Evolutionary conservation across 208 protist genomes (phyloP).

Genomic region (Crithidia fasciculata): DNA sequence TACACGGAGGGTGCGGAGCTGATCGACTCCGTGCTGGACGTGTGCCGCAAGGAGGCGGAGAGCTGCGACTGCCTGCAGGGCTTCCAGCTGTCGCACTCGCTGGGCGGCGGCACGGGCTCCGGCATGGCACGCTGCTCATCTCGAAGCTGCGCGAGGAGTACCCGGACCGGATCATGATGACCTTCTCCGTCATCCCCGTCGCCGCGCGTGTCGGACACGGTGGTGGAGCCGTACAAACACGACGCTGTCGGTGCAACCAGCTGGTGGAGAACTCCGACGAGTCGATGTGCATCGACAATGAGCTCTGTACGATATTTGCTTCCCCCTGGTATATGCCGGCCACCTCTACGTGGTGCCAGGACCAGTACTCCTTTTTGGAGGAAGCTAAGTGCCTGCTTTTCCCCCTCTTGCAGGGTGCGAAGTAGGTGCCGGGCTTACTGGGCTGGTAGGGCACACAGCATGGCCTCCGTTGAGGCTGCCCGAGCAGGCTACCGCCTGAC

Average conservation of each 20-base stretch:
- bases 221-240: slow-evolving; percentile 98
- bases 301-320: slow-evolving; percentile 99
- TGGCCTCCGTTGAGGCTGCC: too few relatives aligned
- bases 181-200: slow-evolving; percentile 98
- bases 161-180: slow-evolving; percentile 98
- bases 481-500: too few relatives aligned
- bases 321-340: too few relatives aligned
- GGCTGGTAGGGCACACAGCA: too few relatives aligned
- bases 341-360: too few relatives aligned
- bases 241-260: slow-evolving; percentile 98
- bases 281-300: slow-evolving; percentile 98
- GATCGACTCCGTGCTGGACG: slow-evolving; percentile 97
- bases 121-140: slow-evolving; percentile 97
- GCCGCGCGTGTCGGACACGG: slow-evolving; percentile 97
- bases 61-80: slow-evolving; percentile 98
- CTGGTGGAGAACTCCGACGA: slow-evolving; percentile 98
- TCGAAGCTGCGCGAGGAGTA: slow-evolving; percentile 97
- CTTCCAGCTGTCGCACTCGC: slow-evolving; percentile 98
- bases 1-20: slow-evolving; percentile 99
- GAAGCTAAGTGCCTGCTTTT: too few relatives aligned
- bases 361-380: too few relatives aligned
- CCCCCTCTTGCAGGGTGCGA: too few relatives aligned
- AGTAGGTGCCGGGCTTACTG: too few relatives aligned
- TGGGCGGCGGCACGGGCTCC: slow-evolving; percentile 98
- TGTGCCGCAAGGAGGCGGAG: slow-evolving; percentile 98